phyloP scores from a whole-genome alignment of 2,329 filamentous ascomycete species.

The Hymenoscyphus albidus region DNA sequence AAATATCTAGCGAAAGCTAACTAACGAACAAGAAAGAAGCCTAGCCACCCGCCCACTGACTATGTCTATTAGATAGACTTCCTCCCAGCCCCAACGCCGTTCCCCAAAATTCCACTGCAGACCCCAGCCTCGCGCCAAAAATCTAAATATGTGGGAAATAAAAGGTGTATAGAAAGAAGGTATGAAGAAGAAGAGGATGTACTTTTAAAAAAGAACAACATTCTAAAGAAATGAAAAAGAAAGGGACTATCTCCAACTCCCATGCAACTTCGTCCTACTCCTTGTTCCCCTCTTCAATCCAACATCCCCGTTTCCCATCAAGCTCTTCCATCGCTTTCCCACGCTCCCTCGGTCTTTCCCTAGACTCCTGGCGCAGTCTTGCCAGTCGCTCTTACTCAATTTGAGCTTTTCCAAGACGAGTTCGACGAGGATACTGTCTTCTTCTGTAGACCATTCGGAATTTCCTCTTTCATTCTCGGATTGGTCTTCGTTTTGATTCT shows the following conservation, averaged over 20 bases:
- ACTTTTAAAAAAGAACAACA: neutral
- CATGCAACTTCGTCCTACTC: slow-evolving; percentile 47
- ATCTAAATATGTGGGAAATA: too few species aligned
- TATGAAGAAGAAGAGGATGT: neutral
- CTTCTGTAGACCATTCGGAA: slow-evolving; percentile 55
- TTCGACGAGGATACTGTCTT: slow-evolving; percentile 63
- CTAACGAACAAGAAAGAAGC: too few species aligned
- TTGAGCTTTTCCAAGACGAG: slow-evolving; percentile 64
- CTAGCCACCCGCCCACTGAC: too few species aligned
- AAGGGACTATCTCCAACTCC: slow-evolving; percentile 50
- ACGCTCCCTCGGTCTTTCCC: slow-evolving; percentile 57
- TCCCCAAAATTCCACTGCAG: too few species aligned
- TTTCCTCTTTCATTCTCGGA: slow-evolving; percentile 22
- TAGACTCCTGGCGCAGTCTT: slow-evolving; percentile 61
- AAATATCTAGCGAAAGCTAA: too few species aligned
- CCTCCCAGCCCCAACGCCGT: too few species aligned
- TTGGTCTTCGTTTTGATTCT: slow-evolving; percentile 30
- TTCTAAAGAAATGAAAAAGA: neutral
- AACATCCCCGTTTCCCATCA: slow-evolving; percentile 56
- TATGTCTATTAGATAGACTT: too few species aligned
- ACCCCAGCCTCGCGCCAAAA: too few species aligned
- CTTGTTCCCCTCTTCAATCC: slow-evolving; percentile 49
- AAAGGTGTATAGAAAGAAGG: too few species aligned
- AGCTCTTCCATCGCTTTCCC: slow-evolving; percentile 58
- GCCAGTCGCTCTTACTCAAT: slow-evolving; percentile 62